Evolutionary conservation across 306 rosid species (phyloP).

Genomic region (Vigna reflexopilosa): DNA sequence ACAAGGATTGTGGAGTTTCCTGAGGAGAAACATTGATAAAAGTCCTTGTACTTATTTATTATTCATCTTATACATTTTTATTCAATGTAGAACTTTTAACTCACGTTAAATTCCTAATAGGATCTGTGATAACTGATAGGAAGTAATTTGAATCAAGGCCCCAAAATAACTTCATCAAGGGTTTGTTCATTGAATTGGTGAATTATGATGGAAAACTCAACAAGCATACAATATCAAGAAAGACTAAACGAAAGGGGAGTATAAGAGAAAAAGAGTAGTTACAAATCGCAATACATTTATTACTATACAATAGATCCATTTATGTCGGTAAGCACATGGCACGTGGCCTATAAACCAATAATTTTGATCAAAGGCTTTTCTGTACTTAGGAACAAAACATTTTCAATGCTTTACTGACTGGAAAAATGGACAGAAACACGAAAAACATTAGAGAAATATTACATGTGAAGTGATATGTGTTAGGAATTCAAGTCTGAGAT

Average conservation of each 20-base stretch:
- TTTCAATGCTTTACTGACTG: too few relatives aligned
- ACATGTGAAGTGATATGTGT: too few relatives aligned
- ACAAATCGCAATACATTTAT: neutral
- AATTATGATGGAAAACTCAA: neutral
- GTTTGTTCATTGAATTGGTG: slow-evolving; percentile 20
- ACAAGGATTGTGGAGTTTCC: slow-evolving; percentile 10
- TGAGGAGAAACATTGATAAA: too few relatives aligned
- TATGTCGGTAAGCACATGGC: neutral
- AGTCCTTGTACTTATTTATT: too few relatives aligned
- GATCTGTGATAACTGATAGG: too few relatives aligned
- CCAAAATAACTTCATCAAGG: slow-evolving; percentile 26
- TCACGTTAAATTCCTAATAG: too few relatives aligned
- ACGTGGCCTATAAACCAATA: slow-evolving; percentile 1
- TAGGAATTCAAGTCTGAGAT: too few relatives aligned
- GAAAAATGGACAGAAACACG: too few relatives aligned
- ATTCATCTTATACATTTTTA: too few relatives aligned
- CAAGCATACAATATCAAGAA: neutral
- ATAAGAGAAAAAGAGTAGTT: neutral
- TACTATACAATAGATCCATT: neutral
- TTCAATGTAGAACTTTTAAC: too few relatives aligned
- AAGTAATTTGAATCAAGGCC: neutral
- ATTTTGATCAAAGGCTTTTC: neutral
- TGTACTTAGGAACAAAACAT: neutral
- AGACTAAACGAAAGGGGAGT: neutral
- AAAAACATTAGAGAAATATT: too few relatives aligned